Evolutionary conservation across 2,329 filamentous ascomycete species (phyloP).

Genomic region (Tympanopsis confertula): DNA sequence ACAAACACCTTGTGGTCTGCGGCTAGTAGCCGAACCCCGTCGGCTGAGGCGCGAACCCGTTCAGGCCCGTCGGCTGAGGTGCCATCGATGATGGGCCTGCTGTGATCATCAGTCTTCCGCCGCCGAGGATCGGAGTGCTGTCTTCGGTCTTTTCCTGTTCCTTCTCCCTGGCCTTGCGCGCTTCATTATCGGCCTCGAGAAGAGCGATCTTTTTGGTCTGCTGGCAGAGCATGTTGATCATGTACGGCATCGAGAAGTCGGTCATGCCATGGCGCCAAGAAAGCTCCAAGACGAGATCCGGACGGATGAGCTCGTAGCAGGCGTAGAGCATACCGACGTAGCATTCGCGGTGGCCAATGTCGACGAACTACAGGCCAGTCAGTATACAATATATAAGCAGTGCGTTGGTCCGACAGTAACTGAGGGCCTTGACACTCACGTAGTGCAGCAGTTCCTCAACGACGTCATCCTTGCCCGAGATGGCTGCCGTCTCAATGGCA

Average conservation of each 20-base stretch:
- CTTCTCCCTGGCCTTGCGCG: slow-evolving; percentile 68
- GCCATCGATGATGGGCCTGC: slow-evolving; percentile 60
- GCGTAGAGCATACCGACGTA: slow-evolving; percentile 99
- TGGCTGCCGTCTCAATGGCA: slow-evolving; percentile 91
- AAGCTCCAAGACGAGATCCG: slow-evolving; percentile 85
- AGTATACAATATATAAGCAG: slow-evolving; percentile 1
- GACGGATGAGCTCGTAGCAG: slow-evolving; percentile 91
- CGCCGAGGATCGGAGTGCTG: slow-evolving; percentile 84
- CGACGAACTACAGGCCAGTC: slow-evolving; percentile 66
- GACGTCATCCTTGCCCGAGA: slow-evolving; percentile 79
- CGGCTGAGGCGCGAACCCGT: slow-evolving; percentile 79
- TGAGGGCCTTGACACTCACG: slow-evolving; percentile 51
- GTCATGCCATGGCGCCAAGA: slow-evolving; percentile 91
- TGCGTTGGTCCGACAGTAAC: no score
- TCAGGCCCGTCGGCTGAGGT: slow-evolving; percentile 61
- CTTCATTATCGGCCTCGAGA: slow-evolving; percentile 92
- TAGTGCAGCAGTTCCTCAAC: slow-evolving; percentile 94
- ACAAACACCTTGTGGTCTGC: no score
- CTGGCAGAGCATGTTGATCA: slow-evolving; percentile 95
- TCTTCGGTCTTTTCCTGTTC: slow-evolving; percentile 76
- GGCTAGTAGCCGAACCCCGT: slow-evolving; percentile 48
- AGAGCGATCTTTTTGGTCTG: slow-evolving; percentile 75
- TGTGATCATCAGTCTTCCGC: slow-evolving; percentile 85
- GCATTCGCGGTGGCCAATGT: slow-evolving; percentile 97
- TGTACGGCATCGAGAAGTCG: slow-evolving; percentile 99